phyloP scores from a whole-genome alignment of 78 protist genomes.

The Cavenderia fasciculata region DNA sequence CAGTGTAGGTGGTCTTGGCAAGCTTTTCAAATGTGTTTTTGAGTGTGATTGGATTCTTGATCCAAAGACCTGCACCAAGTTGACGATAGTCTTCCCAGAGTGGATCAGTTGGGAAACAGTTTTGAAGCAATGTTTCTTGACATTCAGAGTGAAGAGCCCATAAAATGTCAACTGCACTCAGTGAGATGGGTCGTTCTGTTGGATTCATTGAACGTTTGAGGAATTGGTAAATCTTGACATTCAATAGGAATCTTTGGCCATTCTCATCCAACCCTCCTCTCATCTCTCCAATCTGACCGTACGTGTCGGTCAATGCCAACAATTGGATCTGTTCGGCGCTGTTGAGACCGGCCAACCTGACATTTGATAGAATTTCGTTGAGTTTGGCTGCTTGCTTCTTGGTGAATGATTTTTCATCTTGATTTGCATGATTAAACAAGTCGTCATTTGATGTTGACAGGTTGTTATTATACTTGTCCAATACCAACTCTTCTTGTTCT shows the following conservation, averaged over 20 bases:
- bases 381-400: constrained; percentile 23
- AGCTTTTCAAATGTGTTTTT: constrained; percentile 34
- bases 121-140: constrained; percentile 59
- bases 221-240: constrained; percentile 61
- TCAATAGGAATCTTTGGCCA: constrained; percentile 54
- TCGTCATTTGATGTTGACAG: background rate
- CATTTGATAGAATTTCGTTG: constrained; percentile 36
- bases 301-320: constrained; percentile 64
- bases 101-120: constrained; percentile 39
- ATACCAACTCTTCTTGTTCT: background rate
- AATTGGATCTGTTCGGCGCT: constrained; percentile 33
- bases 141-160: constrained; percentile 71
- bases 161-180: constrained; percentile 33
- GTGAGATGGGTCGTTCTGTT: constrained; percentile 36
- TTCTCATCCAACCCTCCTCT: constrained; percentile 70
- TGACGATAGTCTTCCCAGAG: constrained; percentile 37
- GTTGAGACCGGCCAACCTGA: constrained; percentile 25
- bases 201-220: constrained; percentile 20
- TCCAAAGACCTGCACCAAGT: constrained; percentile 78
- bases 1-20: constrained; percentile 35
- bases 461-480: background rate
- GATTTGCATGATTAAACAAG: background rate
- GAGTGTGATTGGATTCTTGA: constrained; percentile 39
- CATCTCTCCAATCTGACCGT: constrained; percentile 64
- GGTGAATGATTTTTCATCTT: background rate